Evolutionary conservation across 495 filamentous ascomycete species (phyloP), one percentile per base, ranked within the genome.

Genomic region (Parathielavia appendiculata): DNA sequence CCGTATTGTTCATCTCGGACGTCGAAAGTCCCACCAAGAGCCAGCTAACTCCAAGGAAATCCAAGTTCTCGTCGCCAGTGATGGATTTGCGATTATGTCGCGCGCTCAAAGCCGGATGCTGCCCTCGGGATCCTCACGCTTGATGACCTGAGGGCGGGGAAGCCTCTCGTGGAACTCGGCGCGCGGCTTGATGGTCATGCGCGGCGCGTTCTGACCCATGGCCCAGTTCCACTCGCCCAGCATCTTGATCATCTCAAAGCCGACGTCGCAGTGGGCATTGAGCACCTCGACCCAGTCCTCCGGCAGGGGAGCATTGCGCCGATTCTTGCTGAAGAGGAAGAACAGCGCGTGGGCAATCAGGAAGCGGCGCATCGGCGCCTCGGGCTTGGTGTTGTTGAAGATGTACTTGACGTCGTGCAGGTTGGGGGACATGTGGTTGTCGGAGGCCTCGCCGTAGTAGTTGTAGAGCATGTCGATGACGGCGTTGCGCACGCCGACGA

Each of bases 161-260:
- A 30, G 13, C 7, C 59, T 44, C 44, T 71, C 68, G n/a, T 71
- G 61, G 44, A 71, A 71, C 32, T 57, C 47, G 23, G 35, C 22
- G 1, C 66, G 50, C 0, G 56, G n/a, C 51, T 64, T 64, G 26
- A 71, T 59, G 23, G 55, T 59, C 68, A 71, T 71, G 7, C 51
- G 59, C 14, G 66, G 66, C 1, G 61, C 60, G 23, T 66, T 66
- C 14, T 32, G 23, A 12, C 62, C 64, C 43, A 69, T 66, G 39
- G 22, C n/a, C 68, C 64, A 71, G 36, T 51, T 47, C 68, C 68
- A 71, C 20, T 71, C 68, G 41, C 30, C 30, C 5, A 71, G 59
- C 68, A 71, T 71, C 19, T 34, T 20, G 49, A 67, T 35, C 35
- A 69, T 51, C 7, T 54, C 51, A 36, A 20, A 61, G 13, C 46